Base-by-base conservation (phyloP, 1,139 yeast genomes). In the Sugiyamaella grinbergsii region DNA sequence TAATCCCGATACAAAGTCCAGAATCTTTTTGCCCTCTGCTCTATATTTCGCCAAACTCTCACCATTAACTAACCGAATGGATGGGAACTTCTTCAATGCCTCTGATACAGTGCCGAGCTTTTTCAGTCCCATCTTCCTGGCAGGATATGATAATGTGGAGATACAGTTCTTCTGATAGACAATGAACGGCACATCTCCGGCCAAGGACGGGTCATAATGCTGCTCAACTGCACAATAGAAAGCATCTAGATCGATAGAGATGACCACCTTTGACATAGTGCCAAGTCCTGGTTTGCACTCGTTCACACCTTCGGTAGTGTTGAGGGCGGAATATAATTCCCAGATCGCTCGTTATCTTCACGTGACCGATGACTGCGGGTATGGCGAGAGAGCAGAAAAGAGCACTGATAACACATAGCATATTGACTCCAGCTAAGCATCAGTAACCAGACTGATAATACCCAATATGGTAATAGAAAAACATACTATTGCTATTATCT, bases 191-290 rank as follows among this genome's bases (percentile, higher is more conserved):
- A 52, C 53, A 32, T 52, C 65, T 5, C 50, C 51, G 19, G 45
- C 37, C 15, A 70, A 54, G 1, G 60, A 42, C 3, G 71, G 69
- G 45, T 70, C 62, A 18, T 49, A 52, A 24, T 54, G 61, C 51
- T 67, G 63, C 52, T 70, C 73, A 1, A 69, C 72, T 4, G 63
- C 71, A 47, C 71, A 68, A 54, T 69, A 69, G 47, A 68, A 69
- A 3, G 72, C 72, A 43, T 69, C 71, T 49, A 69, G 54, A 47
- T 69, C 72, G 11, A 69, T 46, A 7, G 69, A 63, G 2, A 66
- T 41, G 28, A 60, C 54, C 49, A 62, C 52, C 18, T 34, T 43
- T 6, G 47, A 43, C 47, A 43, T 43, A n/a, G n/a, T n/a, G n/a
- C n/a, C n/a, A n/a, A n/a, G n/a, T n/a, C n/a, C n/a, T n/a, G n/a